Percentiles rank a stretch among this genome's conserved stretches.
phyloP scores from a whole-genome alignment of 805 yeast species.

The Starmera quercuum region DNA sequence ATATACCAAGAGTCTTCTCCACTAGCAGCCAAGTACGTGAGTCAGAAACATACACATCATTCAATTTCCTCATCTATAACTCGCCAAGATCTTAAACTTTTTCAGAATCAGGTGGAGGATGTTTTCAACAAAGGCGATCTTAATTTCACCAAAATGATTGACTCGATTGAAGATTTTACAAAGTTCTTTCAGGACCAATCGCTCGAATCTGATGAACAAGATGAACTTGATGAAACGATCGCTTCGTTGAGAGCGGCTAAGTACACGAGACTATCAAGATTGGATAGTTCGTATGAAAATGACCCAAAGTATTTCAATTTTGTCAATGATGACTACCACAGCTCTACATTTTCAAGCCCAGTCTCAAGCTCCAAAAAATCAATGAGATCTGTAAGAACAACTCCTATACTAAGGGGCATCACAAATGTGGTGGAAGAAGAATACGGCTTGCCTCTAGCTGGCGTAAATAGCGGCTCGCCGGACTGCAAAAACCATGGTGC shows the following conservation, averaged over 20 bases:
- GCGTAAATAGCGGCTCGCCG: no score
- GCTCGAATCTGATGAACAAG: conserved; percentile 3
- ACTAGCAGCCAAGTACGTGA: no score
- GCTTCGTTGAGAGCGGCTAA: conserved; percentile 13
- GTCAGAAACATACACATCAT: no score
- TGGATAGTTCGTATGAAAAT: neutral
- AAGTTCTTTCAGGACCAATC: conserved; percentile 3
- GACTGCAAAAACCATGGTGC: no score
- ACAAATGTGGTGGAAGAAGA: no score
- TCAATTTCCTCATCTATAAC: no score
- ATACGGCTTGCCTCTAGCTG: no score
- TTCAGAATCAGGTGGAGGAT: conserved; percentile 7
- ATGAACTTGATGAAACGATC: conserved; percentile 9
- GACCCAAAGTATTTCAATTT: neutral
- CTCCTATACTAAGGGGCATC: no score
- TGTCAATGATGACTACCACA: neutral
- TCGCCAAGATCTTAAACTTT: neutral
- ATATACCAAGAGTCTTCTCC: no score
- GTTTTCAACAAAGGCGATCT: conserved; percentile 3
- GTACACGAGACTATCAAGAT: conserved; percentile 4
- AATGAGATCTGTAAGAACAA: no score
- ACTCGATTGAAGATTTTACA: conserved; percentile 8
- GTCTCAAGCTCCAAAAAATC: no score
- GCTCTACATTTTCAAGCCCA: neutral
- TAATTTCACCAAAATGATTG: conserved; percentile 3